Percentiles rank a stretch among this genome's conserved stretches.
These are phyloP conservation scores for Arthrobotrys megalospora DNA, from an alignment of 2,329 filamentous ascomycete species.

Conservation along the genomic window DNA sequence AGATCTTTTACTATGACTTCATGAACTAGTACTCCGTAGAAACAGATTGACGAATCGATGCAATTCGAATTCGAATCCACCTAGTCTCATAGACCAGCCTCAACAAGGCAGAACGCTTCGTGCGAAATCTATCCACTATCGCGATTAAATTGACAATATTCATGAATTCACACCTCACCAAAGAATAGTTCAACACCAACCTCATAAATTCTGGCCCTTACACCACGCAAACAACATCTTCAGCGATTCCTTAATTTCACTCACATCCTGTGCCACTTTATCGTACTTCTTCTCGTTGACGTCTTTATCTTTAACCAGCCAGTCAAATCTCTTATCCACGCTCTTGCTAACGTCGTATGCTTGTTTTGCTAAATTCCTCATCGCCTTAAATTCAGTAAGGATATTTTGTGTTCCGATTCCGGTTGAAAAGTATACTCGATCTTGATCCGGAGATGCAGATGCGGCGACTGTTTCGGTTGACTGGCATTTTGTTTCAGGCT, in stretches of 20 bases:
- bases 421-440: background rate
- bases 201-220: background rate
- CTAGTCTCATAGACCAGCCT: too few species aligned
- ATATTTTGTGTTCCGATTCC: background rate
- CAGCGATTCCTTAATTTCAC: background rate
- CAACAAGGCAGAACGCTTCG: too few species aligned
- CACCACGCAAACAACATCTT: background rate
- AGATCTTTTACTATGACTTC: too few species aligned
- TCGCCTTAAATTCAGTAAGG: background rate
- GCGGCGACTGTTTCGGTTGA: background rate
- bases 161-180: too few species aligned
- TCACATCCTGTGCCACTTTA: background rate
- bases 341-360: background rate
- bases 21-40: too few species aligned
- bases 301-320: background rate
- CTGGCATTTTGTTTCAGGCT: background rate
- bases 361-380: background rate
- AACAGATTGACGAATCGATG: too few species aligned
- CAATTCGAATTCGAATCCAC: too few species aligned
- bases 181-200: too few species aligned
- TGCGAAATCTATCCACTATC: too few species aligned
- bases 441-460: background rate
- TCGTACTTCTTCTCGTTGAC: background rate
- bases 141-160: too few species aligned
- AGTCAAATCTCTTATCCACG: background rate